Base-by-base conservation (phyloP, 2,329 filamentous ascomycete species). In the Sphaerostilbella broomeana region DNA sequence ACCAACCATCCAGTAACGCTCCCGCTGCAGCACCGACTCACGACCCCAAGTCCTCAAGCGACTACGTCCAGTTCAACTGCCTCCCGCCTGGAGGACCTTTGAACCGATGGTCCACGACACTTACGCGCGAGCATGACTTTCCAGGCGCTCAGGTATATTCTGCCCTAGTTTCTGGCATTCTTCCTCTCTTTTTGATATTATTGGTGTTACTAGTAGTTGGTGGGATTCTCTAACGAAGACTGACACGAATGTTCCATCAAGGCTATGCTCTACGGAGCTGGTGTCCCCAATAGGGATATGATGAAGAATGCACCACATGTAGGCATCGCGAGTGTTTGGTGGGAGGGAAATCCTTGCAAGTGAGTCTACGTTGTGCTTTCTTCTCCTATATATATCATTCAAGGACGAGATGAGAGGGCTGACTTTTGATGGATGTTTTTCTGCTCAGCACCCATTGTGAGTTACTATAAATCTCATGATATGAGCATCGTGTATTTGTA, bases 261-360 rank as follows among this genome's bases (percentile, higher is more conserved):
- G 83, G 87, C 90, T 28, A 95, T 95, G 90, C 75, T 97, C 16
- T 97, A 94, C 63, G 89, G 85, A 11, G 88, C 90, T 7, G 90
- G 90, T 17, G 84, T 97, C 22, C 86, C 88, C 2, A 77, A 87
- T 56, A 73, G 79, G 53, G 72, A 92, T 40, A 79, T 81, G 55
- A 94, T 97, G 86, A 89, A 90, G 65, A 90, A 75, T 42, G 84
- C 84, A 38, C 86, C 90, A 10, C 90, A 97, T 48, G 85, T 97
- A 18, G 90, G 90, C 42, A 79, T 95, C 56, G 84, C 88, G 6
- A 88, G 84, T 5, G 86, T 95, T 4, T 95, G 89, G 89, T 97
- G 89, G 89, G 88, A 95, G 64, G 90, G 90, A 19, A 95, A 95
- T 59, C 86, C 90, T 25, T 95, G 89, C 78, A 95, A 95, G 81